A percentile compares a stretch with the other conserved stretches of the same genome.
Evolutionary conservation across 345 rosid species (phyloP).

Genomic region (Brassica nigra): DNA sequence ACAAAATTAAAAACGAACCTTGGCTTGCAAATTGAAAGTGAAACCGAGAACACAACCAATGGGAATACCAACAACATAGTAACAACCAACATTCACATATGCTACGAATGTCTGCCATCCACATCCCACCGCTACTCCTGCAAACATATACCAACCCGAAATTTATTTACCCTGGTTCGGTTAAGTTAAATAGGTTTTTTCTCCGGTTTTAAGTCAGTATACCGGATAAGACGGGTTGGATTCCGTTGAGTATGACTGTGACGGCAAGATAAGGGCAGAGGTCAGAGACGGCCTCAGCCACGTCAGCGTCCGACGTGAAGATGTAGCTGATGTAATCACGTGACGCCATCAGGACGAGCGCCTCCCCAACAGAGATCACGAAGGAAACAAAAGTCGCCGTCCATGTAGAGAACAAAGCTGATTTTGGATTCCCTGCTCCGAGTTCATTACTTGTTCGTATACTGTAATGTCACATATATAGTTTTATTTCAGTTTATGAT

Average conservation of each 20-base stretch:
- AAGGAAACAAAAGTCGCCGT: conserved; percentile 1
- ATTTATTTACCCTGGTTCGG: not conserved
- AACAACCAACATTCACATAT: conserved; percentile 64
- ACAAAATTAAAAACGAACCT: conserved; percentile 41
- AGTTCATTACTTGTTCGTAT: conserved; percentile 7
- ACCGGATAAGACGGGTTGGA: conserved; percentile 18
- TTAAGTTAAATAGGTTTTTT: not conserved
- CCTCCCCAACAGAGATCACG: conserved; percentile 7
- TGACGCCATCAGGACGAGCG: not conserved
- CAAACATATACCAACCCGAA: not conserved
- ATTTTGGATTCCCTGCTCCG: conserved; percentile 8
- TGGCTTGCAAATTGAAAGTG: conserved; percentile 49
- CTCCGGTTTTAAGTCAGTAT: not conserved
- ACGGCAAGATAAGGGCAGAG: conserved; percentile 1
- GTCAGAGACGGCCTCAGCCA: conserved; percentile 16
- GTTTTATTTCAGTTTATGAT: not conserved
- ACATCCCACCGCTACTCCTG: conserved; percentile 79
- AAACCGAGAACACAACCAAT: conserved; percentile 63
- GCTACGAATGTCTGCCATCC: conserved; percentile 81
- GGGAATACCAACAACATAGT: conserved; percentile 56
- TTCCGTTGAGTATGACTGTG: conserved; percentile 1
- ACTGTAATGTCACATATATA: not conserved
- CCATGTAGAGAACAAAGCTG: conserved; percentile 9
- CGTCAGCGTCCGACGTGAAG: not conserved
- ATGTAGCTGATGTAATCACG: conserved; percentile 8